Evolutionary conservation across 768 basidiomycete species (phyloP), one percentile per base, ranked within the genome.

Genomic region (Clitopilus hobsonii): DNA sequence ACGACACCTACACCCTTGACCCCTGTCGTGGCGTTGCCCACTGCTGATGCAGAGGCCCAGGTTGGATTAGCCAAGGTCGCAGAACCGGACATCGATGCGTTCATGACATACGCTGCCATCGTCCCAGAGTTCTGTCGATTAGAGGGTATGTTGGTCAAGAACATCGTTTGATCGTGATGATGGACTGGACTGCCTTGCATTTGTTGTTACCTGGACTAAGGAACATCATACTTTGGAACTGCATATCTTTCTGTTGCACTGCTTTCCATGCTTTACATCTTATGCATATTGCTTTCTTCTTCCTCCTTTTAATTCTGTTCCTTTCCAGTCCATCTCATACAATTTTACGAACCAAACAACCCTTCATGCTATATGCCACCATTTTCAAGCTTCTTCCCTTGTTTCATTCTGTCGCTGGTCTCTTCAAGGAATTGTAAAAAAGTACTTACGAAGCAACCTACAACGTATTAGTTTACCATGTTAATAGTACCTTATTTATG

Each of bases 31-130:
- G 84, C 89, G 24, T 73, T 93, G 53, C 80, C 83, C 14, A 91
- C 90, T 1, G 74, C 78, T 2, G 89, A 91, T 57, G 74, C 77
- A 14, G 91, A 92, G 70, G 75, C 81, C 27, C 88, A 89, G 69
- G 74, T 87, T 28, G 91, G 91, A 14, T 69, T 92, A 48, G 86
- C 83, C 27, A 91, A 91, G 69, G 86, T 93, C 5, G 90, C 91
- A 0, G 89, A 91, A 56, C 83, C 91, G 13, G 91, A 94, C 65
- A 71, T 83, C 52, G 91, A 94, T 67, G 85, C 90, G 54, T 91
- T 91, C 69, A 81, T 90, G 83, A 82, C 86, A 0, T 94, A 94
- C 65, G 89, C 90, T 18, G 83, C 89, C 29, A 88, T 92, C 65
- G 86, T 93, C 16, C 88, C 89, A 24, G 91, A 94, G 71, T 93